Conservation (phyloP, 495 filamentous ascomycete species). For the Trichocladium uniseriatum region DNA sequence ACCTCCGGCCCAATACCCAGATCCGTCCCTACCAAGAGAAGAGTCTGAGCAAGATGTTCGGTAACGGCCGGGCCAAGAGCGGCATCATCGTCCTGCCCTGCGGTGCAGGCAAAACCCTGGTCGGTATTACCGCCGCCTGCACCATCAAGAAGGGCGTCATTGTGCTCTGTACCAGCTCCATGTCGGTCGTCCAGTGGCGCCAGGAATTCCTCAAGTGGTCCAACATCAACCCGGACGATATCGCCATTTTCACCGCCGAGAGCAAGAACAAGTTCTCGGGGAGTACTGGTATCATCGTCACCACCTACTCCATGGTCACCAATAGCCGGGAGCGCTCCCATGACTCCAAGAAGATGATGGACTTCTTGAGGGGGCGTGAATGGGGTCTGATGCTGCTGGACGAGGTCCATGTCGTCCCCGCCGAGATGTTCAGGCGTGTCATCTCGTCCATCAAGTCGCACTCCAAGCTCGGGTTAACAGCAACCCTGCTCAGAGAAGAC, state of each 20-base stretch:
- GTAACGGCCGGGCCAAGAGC: constrained; percentile 91
- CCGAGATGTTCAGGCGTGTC: constrained; percentile 88
- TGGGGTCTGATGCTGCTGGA: constrained; percentile 98
- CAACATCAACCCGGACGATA: constrained; percentile 87
- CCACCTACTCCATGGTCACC: constrained; percentile 97
- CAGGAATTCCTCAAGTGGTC: constrained; percentile 97
- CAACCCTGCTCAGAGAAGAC: constrained; percentile 89
- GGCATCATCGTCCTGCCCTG: constrained; percentile 97
- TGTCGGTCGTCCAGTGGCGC: constrained; percentile 96
- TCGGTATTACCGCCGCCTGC: constrained; percentile 93
- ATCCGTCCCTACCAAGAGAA: constrained; percentile 95
- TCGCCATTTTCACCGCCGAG: constrained; percentile 91
- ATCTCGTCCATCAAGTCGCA: constrained; percentile 87
- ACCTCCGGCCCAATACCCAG: constrained; percentile 71
- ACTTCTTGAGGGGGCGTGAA: constrained; percentile 82
- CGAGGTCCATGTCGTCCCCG: constrained; percentile 97
- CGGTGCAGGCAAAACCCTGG: constrained; percentile 92
- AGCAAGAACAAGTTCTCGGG: constrained; percentile 83
- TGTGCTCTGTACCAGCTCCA: constrained; percentile 90
- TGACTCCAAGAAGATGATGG: constrained; percentile 96
- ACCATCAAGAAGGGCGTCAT: constrained; percentile 96
- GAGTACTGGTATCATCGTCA: constrained; percentile 90
- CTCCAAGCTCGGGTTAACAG: constrained; percentile 92
- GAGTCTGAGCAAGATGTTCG: constrained; percentile 97
- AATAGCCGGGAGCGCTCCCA: constrained; percentile 77